Percentiles rank a stretch among this genome's conserved stretches.
phyloP scores from a whole-genome alignment of 805 yeast genomes.

The Nakazawaea anatomiae region DNA sequence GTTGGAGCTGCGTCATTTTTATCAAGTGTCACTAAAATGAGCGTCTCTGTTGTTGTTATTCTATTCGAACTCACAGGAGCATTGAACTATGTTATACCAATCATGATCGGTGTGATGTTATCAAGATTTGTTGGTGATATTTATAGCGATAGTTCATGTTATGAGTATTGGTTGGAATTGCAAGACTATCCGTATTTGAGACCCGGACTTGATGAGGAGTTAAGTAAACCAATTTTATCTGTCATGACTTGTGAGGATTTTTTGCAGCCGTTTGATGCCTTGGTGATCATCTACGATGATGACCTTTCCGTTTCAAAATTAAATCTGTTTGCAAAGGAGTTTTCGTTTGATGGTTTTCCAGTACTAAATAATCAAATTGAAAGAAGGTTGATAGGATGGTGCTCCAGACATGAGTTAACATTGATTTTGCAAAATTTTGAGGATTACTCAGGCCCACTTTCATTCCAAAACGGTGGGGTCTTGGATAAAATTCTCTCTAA shows the following conservation, averaged over 20 bases:
- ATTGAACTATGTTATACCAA: constrained; percentile 73
- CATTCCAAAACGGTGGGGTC: constrained; percentile 9
- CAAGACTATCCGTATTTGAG: constrained; percentile 35
- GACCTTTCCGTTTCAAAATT: constrained; percentile 22
- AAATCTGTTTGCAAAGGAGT: constrained; percentile 12
- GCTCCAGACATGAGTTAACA: constrained; percentile 31
- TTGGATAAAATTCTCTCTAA: constrained; percentile 9
- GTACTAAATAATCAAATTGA: constrained; percentile 29
- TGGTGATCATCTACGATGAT: constrained; percentile 25
- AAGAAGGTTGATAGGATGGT: constrained; percentile 35
- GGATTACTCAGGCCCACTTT: background rate
- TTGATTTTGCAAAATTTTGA: constrained; percentile 20
- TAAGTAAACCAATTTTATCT: constrained; percentile 30
- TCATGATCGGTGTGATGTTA: constrained; percentile 76
- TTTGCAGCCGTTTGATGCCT: constrained; percentile 26
- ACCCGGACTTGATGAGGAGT: constrained; percentile 29
- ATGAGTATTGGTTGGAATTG: constrained; percentile 50
- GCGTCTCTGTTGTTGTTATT: constrained; percentile 74
- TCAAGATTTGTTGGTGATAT: constrained; percentile 70
- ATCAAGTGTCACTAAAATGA: constrained; percentile 76
- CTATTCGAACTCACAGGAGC: constrained; percentile 86
- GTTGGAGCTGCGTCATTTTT: constrained; percentile 83
- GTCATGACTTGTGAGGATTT: constrained; percentile 26
- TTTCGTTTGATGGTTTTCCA: constrained; percentile 36
- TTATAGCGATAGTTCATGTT: constrained; percentile 52